These are phyloP conservation scores for Oligophagozyma castellii DNA, from an alignment of 1,139 yeast species.

Conservation along the genomic window DNA sequence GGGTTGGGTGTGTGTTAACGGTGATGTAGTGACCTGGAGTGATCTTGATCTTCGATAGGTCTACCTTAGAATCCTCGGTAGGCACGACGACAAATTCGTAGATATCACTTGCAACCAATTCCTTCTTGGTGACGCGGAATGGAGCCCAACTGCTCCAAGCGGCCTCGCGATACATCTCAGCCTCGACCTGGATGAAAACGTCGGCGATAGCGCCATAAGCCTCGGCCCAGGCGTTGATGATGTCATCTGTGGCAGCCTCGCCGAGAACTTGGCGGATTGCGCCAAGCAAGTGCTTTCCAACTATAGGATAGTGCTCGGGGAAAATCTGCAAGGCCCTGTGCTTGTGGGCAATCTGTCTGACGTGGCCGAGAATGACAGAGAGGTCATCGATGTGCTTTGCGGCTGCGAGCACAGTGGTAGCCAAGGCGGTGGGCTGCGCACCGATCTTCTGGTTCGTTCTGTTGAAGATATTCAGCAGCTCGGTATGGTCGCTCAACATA, in stretches of 20 bases:
- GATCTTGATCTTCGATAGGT: constrained; percentile 28
- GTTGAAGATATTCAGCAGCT: constrained; percentile 47
- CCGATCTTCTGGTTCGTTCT: constrained; percentile 41
- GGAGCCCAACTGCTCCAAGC: constrained; percentile 46
- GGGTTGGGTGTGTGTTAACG: constrained; percentile 30
- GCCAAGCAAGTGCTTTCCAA: constrained; percentile 40
- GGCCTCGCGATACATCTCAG: constrained; percentile 30
- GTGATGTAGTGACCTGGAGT: constrained; percentile 48
- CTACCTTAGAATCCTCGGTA: constrained; percentile 23
- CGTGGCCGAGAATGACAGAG: constrained; percentile 39
- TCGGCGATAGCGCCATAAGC: constrained; percentile 57
- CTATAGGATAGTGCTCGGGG: constrained; percentile 54
- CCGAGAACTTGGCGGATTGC: constrained; percentile 48
- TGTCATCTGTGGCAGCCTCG: constrained; percentile 39
- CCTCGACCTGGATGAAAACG: constrained; percentile 44
- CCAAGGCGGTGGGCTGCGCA: constrained; percentile 52
- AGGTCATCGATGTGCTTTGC: constrained; percentile 53
- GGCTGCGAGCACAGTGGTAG: constrained; percentile 46
- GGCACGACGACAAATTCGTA: constrained; percentile 43
- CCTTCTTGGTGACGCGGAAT: constrained; percentile 34
- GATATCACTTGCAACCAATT: constrained; percentile 30
- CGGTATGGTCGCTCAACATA: constrained; percentile 42
- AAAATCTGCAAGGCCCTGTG: constrained; percentile 51
- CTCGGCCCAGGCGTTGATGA: constrained; percentile 49
- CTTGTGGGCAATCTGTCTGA: constrained; percentile 47